These are phyloP conservation scores for Saccharomycopsis fibuligera DNA, from an alignment of 805 yeast genomes.

Conservation along the genomic window DNA sequence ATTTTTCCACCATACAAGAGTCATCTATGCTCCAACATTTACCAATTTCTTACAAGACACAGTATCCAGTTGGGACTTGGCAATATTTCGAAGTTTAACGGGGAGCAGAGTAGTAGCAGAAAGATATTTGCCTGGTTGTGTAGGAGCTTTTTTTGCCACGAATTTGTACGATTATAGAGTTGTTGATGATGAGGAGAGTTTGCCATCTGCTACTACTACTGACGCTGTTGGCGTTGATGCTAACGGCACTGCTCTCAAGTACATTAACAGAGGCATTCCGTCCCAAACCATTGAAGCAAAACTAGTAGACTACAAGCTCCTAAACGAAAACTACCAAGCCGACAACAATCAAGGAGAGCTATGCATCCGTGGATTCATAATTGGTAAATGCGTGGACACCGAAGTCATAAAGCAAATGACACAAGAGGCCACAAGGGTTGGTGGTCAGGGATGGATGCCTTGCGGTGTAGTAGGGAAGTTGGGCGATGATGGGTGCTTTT, in stretches of 20 bases:
- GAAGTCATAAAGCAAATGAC: constrained; percentile 10
- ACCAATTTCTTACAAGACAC: not conserved
- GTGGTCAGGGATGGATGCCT: constrained; percentile 23
- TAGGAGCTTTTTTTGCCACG: constrained; percentile 17
- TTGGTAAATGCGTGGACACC: constrained; percentile 15
- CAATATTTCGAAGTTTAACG: constrained; percentile 6
- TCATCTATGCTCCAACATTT: not conserved
- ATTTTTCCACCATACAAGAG: not conserved
- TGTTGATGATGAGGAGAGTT: constrained; percentile 1
- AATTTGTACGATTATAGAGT: constrained; percentile 20
- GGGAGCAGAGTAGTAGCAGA: constrained; percentile 18
- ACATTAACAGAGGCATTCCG: constrained; percentile 16
- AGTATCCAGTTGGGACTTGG: constrained; percentile 5
- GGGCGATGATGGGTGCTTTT: constrained; percentile 22
- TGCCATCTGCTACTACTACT: not conserved
- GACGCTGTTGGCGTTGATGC: not conserved
- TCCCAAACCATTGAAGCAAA: constrained; percentile 18
- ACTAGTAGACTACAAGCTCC: constrained; percentile 16
- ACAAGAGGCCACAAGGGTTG: constrained; percentile 16
- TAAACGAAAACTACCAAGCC: constrained; percentile 14
- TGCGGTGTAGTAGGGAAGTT: constrained; percentile 19
- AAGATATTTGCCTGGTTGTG: constrained; percentile 12
- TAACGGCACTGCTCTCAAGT: not conserved
- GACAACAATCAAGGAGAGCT: constrained; percentile 19
- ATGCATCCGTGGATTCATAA: constrained; percentile 20